A percentile compares a stretch with the other conserved stretches of the same genome.
phyloP scores from a whole-genome alignment of 495 filamentous ascomycete genomes.

The Hyphodiscus hymeniophilus region DNA sequence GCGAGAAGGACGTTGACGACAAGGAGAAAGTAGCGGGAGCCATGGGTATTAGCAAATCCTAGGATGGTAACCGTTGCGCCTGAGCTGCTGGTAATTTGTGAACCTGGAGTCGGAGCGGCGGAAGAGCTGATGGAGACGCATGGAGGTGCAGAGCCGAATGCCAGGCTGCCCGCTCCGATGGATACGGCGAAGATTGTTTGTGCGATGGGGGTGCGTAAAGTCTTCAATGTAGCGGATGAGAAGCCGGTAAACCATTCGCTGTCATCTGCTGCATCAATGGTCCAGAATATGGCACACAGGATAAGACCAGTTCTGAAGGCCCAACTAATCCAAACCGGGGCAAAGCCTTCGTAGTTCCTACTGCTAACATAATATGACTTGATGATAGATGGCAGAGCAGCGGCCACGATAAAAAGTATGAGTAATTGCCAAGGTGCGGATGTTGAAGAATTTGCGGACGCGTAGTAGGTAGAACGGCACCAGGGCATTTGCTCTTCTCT shows the following conservation, averaged over 20 bases:
- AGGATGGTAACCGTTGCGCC: slow-evolving; percentile 62
- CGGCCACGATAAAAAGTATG: slow-evolving; percentile 66
- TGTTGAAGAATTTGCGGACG: slow-evolving; percentile 83
- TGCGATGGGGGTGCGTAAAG: slow-evolving; percentile 63
- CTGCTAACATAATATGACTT: slow-evolving; percentile 68
- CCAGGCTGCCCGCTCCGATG: slow-evolving; percentile 49
- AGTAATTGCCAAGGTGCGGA: slow-evolving; percentile 85
- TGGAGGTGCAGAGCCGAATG: slow-evolving; percentile 46
- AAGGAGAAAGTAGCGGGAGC: slow-evolving; percentile 82
- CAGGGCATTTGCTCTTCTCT: slow-evolving; percentile 98
- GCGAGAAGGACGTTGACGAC: slow-evolving; percentile 67
- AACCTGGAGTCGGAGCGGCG: slow-evolving; percentile 1
- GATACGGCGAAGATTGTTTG: slow-evolving; percentile 60
- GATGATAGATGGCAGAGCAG: slow-evolving; percentile 70
- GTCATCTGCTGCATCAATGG: slow-evolving; percentile 84
- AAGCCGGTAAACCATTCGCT: slow-evolving; percentile 66
- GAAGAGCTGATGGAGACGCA: slow-evolving; percentile 20
- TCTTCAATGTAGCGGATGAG: slow-evolving; percentile 57
- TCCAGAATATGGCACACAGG: slow-evolving; percentile 76
- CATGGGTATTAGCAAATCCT: slow-evolving; percentile 87
- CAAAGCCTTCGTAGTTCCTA: slow-evolving; percentile 77
- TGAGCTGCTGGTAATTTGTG: slow-evolving; percentile 21
- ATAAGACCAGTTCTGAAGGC: slow-evolving; percentile 70
- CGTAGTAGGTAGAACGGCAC: slow-evolving; percentile 92
- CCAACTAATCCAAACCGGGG: slow-evolving; percentile 73